These are phyloP conservation scores for Moricandia moricandioides DNA, from an alignment of 345 rosid species.

Conservation along the genomic window DNA sequence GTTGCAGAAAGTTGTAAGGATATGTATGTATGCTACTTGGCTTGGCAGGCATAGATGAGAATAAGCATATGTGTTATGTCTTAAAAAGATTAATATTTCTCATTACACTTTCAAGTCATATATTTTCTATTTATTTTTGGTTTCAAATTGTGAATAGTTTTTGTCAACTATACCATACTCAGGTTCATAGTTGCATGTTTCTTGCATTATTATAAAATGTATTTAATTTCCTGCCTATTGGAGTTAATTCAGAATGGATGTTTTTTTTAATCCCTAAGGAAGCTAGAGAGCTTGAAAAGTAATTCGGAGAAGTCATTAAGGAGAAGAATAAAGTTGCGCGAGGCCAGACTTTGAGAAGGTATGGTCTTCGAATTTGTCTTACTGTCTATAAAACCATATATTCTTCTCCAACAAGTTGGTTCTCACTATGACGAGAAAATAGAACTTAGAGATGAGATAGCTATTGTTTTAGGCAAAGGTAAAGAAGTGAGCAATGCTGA, in stretches of 20 bases:
- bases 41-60: too few relatives aligned
- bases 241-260: conserved; percentile 20
- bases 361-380: neutral
- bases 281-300: conserved; percentile 92
- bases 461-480: conserved; percentile 74
- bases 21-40: too few relatives aligned
- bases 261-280: conserved; percentile 79
- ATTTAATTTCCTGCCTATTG: neutral
- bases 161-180: conserved; percentile 58
- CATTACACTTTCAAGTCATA: too few relatives aligned
- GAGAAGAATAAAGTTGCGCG: conserved; percentile 97
- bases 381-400: neutral
- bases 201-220: neutral
- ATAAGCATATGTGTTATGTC: too few relatives aligned
- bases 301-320: conserved; percentile 89
- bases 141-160: too few relatives aligned
- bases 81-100: too few relatives aligned
- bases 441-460: conserved; percentile 90
- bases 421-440: conserved; percentile 85
- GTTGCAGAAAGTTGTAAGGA: too few relatives aligned
- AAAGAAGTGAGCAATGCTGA: neutral
- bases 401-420: conserved; percentile 63
- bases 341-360: conserved; percentile 96
- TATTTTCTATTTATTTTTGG: too few relatives aligned
- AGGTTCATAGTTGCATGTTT: conserved; percentile 45